Conservation (phyloP, 1,139 yeast genomes). For the Protomyces gravidus region DNA sequence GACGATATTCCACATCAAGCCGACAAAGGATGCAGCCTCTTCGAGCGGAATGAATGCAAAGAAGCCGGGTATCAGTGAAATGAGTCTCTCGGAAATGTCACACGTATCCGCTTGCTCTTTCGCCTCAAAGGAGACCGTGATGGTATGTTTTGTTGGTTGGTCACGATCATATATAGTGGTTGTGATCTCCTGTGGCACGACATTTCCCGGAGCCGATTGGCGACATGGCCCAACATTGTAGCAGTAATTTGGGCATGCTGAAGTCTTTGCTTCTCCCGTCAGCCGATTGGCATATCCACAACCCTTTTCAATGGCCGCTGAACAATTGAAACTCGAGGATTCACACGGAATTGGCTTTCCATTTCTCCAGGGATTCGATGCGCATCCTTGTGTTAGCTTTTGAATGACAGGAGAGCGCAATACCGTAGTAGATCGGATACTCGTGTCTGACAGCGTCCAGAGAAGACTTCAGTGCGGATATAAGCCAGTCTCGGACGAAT, state of each 20-base stretch:
- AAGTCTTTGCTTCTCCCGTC: not conserved
- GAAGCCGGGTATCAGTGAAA: not conserved
- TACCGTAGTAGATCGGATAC: not conserved
- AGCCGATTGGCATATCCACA: not conserved
- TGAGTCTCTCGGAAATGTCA: not conserved
- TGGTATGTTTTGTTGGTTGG: not conserved
- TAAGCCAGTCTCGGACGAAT: not conserved
- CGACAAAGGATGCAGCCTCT: too few relatives aligned
- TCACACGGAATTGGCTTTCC: too few relatives aligned
- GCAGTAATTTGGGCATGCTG: not conserved
- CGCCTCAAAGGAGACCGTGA: not conserved
- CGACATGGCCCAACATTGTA: not conserved
- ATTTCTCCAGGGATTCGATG: not conserved
- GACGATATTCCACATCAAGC: not conserved
- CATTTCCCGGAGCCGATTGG: too few relatives aligned
- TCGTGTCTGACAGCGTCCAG: not conserved
- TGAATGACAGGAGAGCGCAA: not conserved
- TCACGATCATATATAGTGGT: not conserved
- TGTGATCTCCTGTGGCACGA: not conserved
- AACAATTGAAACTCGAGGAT: too few relatives aligned
- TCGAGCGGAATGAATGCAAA: too few relatives aligned
- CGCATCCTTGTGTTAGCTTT: not conserved
- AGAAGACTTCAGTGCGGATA: not conserved
- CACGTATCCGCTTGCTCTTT: not conserved
- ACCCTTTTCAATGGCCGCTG: not conserved